Evolutionary conservation across 768 basidiomycete genomes (phyloP), one percentile per base, ranked within the genome.

Genomic region (Podaxis sp.): DNA sequence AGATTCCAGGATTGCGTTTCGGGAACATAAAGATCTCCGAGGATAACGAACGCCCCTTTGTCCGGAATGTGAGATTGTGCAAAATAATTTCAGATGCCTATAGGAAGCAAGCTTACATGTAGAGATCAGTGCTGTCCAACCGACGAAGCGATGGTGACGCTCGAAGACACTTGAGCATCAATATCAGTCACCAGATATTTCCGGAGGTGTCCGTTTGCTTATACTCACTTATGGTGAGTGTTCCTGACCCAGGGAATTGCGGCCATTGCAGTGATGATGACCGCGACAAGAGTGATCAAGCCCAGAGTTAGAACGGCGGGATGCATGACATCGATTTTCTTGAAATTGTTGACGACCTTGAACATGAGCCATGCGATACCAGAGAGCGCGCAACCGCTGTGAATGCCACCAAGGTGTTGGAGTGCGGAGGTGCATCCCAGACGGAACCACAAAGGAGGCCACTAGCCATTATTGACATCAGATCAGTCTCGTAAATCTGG

Each of bases 241-340:
- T 91, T 91, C 65, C 91, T 81, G 51, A 93, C 83, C 88, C 89
- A 91, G 30, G 90, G 91, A 70, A 91, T 82, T 12, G 89, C 90
- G 48, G 88, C 85, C 49, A 82, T 70, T 46, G 87, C 80, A 50
- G 84, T 86, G 62, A 88, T 72, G 63, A 85, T 76, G 46, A 91
- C 79, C 3, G 80, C 74, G 7, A 88, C 62, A 66, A 82, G 79
- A 7, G 87, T 87, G 38, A 88, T 67, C 37, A 88, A 77, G 28
- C 89, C 89, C 66, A 87, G 81, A 46, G 82, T 78, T 7, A 91
- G 77, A 26, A 90, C 74, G 0, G 86, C 81, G 63, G 81, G 79
- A 67, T 84, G 82, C 63, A 82, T 84, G 36, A 79, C 65, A 58
- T 80, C 71, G 62, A 78, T 80, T 56, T 79, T 69, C 40, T 75